These are phyloP conservation scores for Ilex aquifolium DNA, from an alignment of 257 asterid genomes.

Conservation along the genomic window DNA sequence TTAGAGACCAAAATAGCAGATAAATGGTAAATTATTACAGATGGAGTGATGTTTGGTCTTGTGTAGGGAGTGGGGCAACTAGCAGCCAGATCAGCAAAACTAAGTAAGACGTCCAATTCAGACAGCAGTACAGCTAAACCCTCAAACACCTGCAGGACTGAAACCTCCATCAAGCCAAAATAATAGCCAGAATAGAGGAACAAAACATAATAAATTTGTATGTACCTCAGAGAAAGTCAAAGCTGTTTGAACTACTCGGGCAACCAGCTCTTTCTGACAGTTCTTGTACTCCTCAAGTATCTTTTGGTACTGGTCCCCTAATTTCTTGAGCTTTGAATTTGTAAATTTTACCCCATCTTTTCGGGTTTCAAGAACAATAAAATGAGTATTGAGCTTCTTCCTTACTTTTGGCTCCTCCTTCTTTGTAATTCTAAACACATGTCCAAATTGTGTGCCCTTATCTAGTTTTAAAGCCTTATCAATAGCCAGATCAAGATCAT, in stretches of 20 bases:
- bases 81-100: conserved; percentile 97
- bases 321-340: conserved; percentile 73
- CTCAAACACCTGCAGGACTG: conserved; percentile 64
- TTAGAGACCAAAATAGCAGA: not conserved
- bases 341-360: conserved; percentile 97
- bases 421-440: conserved; percentile 89
- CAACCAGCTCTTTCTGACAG: conserved; percentile 91
- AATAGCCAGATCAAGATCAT: conserved; percentile 70
- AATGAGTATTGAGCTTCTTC: conserved; percentile 81
- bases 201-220: conserved; percentile 1
- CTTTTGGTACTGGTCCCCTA: conserved; percentile 83
- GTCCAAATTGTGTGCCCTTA: conserved; percentile 88
- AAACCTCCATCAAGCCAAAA: conserved; percentile 11
- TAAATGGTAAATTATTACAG: conserved; percentile 39
- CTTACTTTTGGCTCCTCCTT: conserved; percentile 98
- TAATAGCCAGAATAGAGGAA: conserved; percentile 9
- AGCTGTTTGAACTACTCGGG: conserved; percentile 85
- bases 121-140: conserved; percentile 69
- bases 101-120: conserved; percentile 87
- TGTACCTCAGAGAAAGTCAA: conserved; percentile 80
- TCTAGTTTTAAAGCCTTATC: conserved; percentile 88
- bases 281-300: conserved; percentile 76
- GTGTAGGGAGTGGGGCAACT: conserved; percentile 79
- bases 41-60: conserved; percentile 69
- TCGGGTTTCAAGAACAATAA: conserved; percentile 91